phyloP scores from a whole-genome alignment of 2,329 filamentous ascomycete species.

The Aureobasidium uvarum region DNA sequence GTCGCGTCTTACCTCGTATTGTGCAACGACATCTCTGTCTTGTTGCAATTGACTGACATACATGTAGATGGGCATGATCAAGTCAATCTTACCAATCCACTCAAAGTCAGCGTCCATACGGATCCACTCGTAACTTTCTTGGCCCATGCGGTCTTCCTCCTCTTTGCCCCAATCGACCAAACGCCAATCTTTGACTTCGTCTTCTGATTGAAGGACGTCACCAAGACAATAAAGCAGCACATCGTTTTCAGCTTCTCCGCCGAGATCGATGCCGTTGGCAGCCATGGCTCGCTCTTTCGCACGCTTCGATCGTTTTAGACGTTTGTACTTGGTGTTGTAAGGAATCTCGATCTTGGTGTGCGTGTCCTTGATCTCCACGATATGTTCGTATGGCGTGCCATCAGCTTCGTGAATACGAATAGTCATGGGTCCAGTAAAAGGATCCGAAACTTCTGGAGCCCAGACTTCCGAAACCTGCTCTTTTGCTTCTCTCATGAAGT shows the following conservation, averaged over 20 bases:
- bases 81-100: slow-evolving; percentile 84
- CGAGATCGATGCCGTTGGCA: slow-evolving; percentile 50
- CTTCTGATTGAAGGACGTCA: slow-evolving; percentile 78
- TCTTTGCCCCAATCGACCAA: slow-evolving; percentile 86
- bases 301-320: slow-evolving; percentile 81
- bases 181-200: slow-evolving; percentile 80
- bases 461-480: slow-evolving; percentile 71
- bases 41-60: slow-evolving; percentile 96
- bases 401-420: slow-evolving; percentile 97
- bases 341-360: slow-evolving; percentile 87
- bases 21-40: slow-evolving; percentile 93
- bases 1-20: slow-evolving; percentile 55
- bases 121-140: slow-evolving; percentile 98
- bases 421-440: slow-evolving; percentile 95
- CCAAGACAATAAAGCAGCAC: slow-evolving; percentile 87
- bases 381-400: slow-evolving; percentile 96
- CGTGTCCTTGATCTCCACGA: slow-evolving; percentile 89
- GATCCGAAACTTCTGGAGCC: slow-evolving; percentile 58
- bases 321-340: slow-evolving; percentile 99
- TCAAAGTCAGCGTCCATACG: slow-evolving; percentile 97
- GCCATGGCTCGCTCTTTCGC: slow-evolving; percentile 74
- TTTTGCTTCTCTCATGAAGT: slow-evolving; percentile 81
- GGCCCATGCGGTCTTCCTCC: slow-evolving; percentile 86
- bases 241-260: slow-evolving; percentile 68
- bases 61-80: slow-evolving; percentile 92